These are phyloP conservation scores for Yamadazyma siamensis DNA, from an alignment of 1,139 yeast species.

Conservation along the genomic window DNA sequence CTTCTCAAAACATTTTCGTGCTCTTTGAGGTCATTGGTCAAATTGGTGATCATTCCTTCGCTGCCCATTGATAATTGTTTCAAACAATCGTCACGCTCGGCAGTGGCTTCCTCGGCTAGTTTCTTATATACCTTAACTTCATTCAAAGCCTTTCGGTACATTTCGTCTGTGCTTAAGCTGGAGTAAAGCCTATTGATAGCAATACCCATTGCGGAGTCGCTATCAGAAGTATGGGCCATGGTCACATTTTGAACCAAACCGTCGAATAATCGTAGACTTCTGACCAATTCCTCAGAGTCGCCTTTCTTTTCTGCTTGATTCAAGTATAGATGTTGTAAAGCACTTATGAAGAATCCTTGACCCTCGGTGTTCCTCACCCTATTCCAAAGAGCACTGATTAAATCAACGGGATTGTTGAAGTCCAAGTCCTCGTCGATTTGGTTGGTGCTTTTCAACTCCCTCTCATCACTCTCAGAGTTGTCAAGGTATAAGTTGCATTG, in stretches of 20 bases:
- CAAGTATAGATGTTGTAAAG: constrained; percentile 80
- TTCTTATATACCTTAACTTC: constrained; percentile 69
- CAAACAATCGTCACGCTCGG: constrained; percentile 79
- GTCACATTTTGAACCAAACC: constrained; percentile 81
- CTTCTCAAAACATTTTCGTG: constrained; percentile 65
- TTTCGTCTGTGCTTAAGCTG: constrained; percentile 86
- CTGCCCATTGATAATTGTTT: constrained; percentile 77
- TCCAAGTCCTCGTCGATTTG: constrained; percentile 59
- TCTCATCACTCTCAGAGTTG: constrained; percentile 67
- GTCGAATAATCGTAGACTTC: constrained; percentile 77
- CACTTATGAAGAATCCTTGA: constrained; percentile 68
- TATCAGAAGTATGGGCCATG: constrained; percentile 59
- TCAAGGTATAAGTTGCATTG: constrained; percentile 66
- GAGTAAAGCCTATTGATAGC: constrained; percentile 78
- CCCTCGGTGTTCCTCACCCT: constrained; percentile 67
- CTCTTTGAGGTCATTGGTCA: constrained; percentile 69
- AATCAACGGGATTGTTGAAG: constrained; percentile 72
- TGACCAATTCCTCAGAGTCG: constrained; percentile 46
- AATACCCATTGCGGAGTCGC: constrained; percentile 74
- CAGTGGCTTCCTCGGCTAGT: constrained; percentile 74
- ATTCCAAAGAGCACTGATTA: constrained; percentile 68
- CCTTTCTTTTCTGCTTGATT: constrained; percentile 60
- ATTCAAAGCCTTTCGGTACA: constrained; percentile 72
- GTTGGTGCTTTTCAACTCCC: constrained; percentile 58
- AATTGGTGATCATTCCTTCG: constrained; percentile 73